Evolutionary conservation across 1,284 basidiomycete genomes (phyloP).

Genomic region (Athelia psychrophila): DNA sequence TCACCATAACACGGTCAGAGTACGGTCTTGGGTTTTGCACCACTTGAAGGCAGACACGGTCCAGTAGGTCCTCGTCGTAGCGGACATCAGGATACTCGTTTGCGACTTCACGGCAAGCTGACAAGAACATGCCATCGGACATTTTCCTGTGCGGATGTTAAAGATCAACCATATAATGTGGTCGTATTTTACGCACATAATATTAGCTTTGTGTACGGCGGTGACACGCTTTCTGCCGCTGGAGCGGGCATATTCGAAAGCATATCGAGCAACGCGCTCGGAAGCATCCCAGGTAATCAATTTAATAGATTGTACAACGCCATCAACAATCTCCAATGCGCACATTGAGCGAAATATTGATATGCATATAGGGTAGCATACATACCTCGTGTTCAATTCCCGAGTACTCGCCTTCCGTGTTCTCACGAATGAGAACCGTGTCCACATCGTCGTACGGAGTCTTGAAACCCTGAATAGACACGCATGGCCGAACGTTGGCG

Average conservation of each 20-base stretch:
- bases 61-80: slow-evolving; percentile 97
- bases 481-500: slow-evolving; percentile 97
- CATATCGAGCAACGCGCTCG: slow-evolving; percentile 97
- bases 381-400: slow-evolving; percentile 96
- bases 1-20: slow-evolving; percentile 98
- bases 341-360: no score
- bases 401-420: slow-evolving; percentile 99
- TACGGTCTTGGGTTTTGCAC: slow-evolving; percentile 94
- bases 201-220: slow-evolving; percentile 99
- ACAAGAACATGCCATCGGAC: slow-evolving; percentile 99
- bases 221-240: slow-evolving; percentile 92
- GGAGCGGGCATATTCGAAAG: slow-evolving; percentile 95
- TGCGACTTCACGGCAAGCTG: slow-evolving; percentile 94
- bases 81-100: slow-evolving; percentile 93
- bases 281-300: slow-evolving; percentile 99
- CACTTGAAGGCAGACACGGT: slow-evolving; percentile 94
- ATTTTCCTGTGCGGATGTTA: slow-evolving; percentile 72
- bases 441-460: slow-evolving; percentile 99
- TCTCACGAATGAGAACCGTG: slow-evolving; percentile 98
- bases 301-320: slow-evolving; percentile 99
- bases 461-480: slow-evolving; percentile 95
- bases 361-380: slow-evolving; percentile 13
- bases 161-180: background rate
- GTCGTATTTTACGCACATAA: slow-evolving; percentile 67
- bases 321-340: slow-evolving; percentile 85